Evolutionary conservation across 2,329 filamentous ascomycete genomes (phyloP), one percentile per base, ranked within the genome.

Genomic region (Rosellinia necatrix): DNA sequence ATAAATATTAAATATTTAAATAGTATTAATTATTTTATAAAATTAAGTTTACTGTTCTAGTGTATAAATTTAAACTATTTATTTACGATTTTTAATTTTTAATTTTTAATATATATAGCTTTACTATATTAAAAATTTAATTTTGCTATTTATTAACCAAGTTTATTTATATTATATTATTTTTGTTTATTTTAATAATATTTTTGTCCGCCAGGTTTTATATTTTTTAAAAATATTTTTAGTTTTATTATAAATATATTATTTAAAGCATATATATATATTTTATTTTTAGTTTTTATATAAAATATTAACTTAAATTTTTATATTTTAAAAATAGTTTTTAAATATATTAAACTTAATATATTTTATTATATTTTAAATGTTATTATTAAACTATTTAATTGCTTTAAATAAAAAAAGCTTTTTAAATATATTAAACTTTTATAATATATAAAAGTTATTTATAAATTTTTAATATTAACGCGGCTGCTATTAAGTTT

Each of bases 1-100:
- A 46, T n/a, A 46, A 46, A 46, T 13, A 46, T n/a, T 12, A 22
- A 22, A n/a, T 6, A 46, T 12, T n/a, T 22, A 46, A 46, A 46
- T 22, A 34, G 13, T 7, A 34, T 46, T 13, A 34, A 7, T 2
- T 46, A 6, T 6, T 34, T 21, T 46, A 46, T 46, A 22, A 32
- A 46, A 2, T 34, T n/a, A 3, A 46, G 9, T 19, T 46, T 46
- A 2, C 27, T 22, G 22, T 22, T 10, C 7, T 46, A 32, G 22
- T 46, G 34, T 22, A 46, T 46, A 3, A 7, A n/a, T 3, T 46
- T 46, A 46, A 46, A 46, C 6, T 21, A 6, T 1, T 34, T 22
- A 7, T 46, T n/a, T n/a, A n/a, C n/a, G n/a, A n/a, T n/a, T 34
- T n/a, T n/a, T 3, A 46, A 17, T 21, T 46, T 46, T n/a, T 34